phyloP scores from a whole-genome alignment of 495 filamentous ascomycete species.

The Podospora tetraspora region DNA sequence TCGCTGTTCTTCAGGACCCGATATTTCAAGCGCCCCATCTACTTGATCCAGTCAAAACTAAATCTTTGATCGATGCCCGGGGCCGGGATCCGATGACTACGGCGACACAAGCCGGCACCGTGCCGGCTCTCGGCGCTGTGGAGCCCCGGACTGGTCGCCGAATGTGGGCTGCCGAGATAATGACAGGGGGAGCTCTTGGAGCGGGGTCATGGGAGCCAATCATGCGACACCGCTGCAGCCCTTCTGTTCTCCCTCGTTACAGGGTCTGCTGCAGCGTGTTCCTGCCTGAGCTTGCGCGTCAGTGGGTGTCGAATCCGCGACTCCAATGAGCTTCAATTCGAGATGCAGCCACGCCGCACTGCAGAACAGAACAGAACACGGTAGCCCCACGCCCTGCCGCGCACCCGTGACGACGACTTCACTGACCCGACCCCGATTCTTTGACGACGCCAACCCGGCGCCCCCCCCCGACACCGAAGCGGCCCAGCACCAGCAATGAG shows the following conservation, averaged over 20 bases:
- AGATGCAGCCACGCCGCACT: background rate
- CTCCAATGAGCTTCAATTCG: background rate
- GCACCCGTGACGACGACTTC: background rate
- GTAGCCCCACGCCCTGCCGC: background rate
- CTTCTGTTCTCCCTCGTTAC: background rate
- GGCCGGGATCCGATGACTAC: background rate
- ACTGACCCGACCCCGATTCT: background rate
- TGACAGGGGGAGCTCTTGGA: background rate
- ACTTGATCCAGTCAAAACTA: background rate
- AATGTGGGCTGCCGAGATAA: background rate
- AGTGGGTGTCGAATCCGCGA: background rate
- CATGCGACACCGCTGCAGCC: background rate
- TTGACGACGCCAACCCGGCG: background rate
- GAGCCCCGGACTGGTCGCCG: background rate
- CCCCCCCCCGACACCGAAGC: background rate
- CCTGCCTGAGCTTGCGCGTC: background rate
- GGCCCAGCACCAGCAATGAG: constrained; percentile 23
- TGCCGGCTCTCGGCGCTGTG: background rate
- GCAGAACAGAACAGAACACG: background rate
- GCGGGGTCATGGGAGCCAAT: background rate
- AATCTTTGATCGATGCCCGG: background rate
- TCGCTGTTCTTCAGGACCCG: background rate
- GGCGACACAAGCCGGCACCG: background rate
- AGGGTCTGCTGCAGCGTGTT: background rate
- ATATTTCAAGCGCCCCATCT: background rate